phyloP scores from a whole-genome alignment of 202 grass and related monocot species.

The Panicum hallii region DNA sequence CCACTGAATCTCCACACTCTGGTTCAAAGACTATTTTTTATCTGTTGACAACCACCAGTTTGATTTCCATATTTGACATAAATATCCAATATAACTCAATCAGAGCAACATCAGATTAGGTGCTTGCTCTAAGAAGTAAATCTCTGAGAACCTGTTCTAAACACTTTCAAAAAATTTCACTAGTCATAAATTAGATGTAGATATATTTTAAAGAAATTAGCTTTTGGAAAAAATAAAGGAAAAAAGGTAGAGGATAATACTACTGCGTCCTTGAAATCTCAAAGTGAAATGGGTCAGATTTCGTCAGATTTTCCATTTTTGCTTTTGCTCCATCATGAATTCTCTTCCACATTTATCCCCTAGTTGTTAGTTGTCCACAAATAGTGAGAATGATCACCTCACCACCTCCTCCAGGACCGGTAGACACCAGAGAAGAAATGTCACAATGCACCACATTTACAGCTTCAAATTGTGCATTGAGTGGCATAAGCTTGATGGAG shows the following conservation, averaged over 20 bases:
- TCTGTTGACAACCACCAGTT: not conserved
- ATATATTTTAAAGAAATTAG: not conserved
- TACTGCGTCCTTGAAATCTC: not conserved
- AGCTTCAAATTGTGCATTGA: not conserved
- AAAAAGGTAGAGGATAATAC: not conserved
- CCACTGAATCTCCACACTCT: not conserved
- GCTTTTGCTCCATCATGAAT: not conserved
- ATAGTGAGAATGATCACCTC: not conserved
- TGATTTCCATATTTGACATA: not conserved
- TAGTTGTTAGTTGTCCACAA: not conserved
- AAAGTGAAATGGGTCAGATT: not conserved
- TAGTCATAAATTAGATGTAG: not conserved
- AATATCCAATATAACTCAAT: not conserved
- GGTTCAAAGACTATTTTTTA: not conserved
- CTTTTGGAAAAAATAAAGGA: not conserved
- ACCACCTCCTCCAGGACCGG: not conserved
- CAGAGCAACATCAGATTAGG: not conserved
- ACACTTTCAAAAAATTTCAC: not conserved
- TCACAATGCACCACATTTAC: not conserved
- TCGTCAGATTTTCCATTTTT: not conserved
- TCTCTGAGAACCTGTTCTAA: not conserved
- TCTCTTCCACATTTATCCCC: not conserved
- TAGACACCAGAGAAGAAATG: not conserved
- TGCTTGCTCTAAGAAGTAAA: not conserved
- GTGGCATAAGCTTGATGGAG: not conserved